A percentile compares a stretch with the other conserved stretches of the same genome.
Evolutionary conservation across 345 rosid genomes (phyloP).

Genomic region (Moringa oleifera): DNA sequence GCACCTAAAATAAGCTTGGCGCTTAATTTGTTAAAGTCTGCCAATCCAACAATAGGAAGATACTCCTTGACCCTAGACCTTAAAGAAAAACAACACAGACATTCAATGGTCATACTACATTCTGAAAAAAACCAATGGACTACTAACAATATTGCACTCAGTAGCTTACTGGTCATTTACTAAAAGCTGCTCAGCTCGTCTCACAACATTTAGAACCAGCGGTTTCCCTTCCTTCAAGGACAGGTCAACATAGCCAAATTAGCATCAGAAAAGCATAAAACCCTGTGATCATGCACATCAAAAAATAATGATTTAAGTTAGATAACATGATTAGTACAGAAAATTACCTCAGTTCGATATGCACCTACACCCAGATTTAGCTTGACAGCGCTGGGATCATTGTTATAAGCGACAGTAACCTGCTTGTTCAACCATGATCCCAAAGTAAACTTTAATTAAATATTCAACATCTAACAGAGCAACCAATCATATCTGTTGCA

Average conservation of each 20-base stretch:
- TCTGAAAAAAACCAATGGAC: no score
- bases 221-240: constrained; percentile 85
- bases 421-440: constrained; percentile 12
- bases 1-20: constrained; percentile 89
- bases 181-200: constrained; percentile 74
- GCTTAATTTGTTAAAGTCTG: constrained; percentile 83
- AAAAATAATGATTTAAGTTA: no score
- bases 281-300: background rate
- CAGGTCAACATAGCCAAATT: constrained; percentile 3
- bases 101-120: constrained; percentile 1
- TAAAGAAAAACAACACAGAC: background rate
- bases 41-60: constrained; percentile 84
- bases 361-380: constrained; percentile 96
- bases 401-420: constrained; percentile 95
- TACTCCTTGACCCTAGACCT: constrained; percentile 91
- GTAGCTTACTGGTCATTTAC: constrained; percentile 63
- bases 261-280: background rate
- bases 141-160: no score
- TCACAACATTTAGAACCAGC: constrained; percentile 69
- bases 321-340: background rate
- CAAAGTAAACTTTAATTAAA: no score
- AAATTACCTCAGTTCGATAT: constrained; percentile 83
- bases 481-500: no score
- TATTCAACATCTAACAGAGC: background rate
- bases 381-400: constrained; percentile 82